Percentiles rank a stretch among this genome's conserved stretches.
These are phyloP conservation scores for Didymella glomerata DNA, from an alignment of 2,329 filamentous ascomycete genomes.

Conservation along the genomic window DNA sequence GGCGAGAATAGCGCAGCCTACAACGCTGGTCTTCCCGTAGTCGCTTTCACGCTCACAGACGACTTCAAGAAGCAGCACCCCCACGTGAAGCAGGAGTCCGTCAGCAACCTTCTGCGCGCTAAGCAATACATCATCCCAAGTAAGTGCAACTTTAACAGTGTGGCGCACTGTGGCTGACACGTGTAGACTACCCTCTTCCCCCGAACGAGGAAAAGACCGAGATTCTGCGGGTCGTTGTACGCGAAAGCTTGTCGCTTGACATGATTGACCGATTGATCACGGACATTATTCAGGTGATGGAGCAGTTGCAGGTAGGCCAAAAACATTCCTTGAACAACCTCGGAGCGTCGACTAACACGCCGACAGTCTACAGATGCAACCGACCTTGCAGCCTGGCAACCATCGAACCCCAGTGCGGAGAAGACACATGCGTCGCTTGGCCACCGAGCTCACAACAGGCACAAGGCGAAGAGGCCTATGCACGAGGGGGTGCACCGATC, in stretches of 20 bases:
- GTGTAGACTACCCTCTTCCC: constrained; percentile 69
- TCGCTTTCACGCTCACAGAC: constrained; percentile 71
- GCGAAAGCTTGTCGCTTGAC: constrained; percentile 74
- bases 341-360: not conserved
- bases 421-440: constrained; percentile 49
- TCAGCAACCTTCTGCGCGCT: constrained; percentile 69
- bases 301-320: constrained; percentile 61
- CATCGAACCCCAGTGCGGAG: constrained; percentile 51
- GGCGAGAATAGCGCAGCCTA: constrained; percentile 65
- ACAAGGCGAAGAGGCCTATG: constrained; percentile 58
- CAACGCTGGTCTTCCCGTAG: constrained; percentile 71
- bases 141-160: constrained; percentile 43
- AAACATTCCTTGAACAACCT: not conserved
- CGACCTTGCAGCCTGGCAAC: constrained; percentile 62
- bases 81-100: constrained; percentile 69
- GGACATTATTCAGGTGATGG: constrained; percentile 68
- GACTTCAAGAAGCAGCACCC: constrained; percentile 66
- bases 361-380: constrained; percentile 55
- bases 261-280: constrained; percentile 69
- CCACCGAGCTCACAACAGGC: constrained; percentile 52
- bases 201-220: constrained; percentile 68
- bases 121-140: constrained; percentile 76
- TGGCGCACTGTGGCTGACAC: constrained; percentile 23
- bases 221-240: constrained; percentile 72
- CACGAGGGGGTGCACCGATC: constrained; percentile 57